Evolutionary conservation across 2,329 filamentous ascomycete genomes (phyloP), one percentile per base, ranked within the genome.

Genomic region (Stemphylium lycopersici): DNA sequence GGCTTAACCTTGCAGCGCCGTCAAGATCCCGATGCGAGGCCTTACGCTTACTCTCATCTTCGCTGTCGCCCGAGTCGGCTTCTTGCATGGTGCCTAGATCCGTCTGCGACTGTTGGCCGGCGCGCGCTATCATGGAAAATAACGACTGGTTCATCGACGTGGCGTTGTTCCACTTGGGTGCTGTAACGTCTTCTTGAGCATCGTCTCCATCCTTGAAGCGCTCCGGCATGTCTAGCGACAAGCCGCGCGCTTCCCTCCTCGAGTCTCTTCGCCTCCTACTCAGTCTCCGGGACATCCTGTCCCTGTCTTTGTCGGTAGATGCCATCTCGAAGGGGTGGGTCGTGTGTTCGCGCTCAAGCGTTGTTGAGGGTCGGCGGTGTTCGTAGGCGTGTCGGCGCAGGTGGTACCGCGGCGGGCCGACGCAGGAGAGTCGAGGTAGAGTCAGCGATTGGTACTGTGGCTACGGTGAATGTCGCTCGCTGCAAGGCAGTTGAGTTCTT

Each of bases 71-170:
- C 36, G 89, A 74, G 51, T 78, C 92, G 13, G 71, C 67, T 62
- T 89, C 89, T 68, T 92, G 89, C 73, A 95, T 93, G 55, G 90
- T 84, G 73, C 90, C 88, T 70, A 96, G 92, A 76, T 96, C 89
- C 46, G 90, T 87, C 55, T 86, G 87, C 26, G 91, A 93, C 55
- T 86, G 87, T 33, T 91, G 92, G 6, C 92, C 91, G 33, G 91
- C 91, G 13, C 91, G 91, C 6, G 93, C 90, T 63, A 98, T 93
- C 77, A 98, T 85, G 48, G 91, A 92, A 74, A 97, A 96, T 50
- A 98, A 88, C 61, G 91, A 96, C 80, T 96, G 93, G 75, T 96
- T 95, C 87, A 96, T 91, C 69, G 92, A 91, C 56, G 81, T 77
- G 42, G 79, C 71, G 38, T 79, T 77, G 47, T 77, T 74, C 50